A percentile compares a stretch with the other conserved stretches of the same genome.
These are phyloP conservation scores for Dendrothele bispora DNA, from an alignment of 768 basidiomycete genomes.

Conservation along the genomic window DNA sequence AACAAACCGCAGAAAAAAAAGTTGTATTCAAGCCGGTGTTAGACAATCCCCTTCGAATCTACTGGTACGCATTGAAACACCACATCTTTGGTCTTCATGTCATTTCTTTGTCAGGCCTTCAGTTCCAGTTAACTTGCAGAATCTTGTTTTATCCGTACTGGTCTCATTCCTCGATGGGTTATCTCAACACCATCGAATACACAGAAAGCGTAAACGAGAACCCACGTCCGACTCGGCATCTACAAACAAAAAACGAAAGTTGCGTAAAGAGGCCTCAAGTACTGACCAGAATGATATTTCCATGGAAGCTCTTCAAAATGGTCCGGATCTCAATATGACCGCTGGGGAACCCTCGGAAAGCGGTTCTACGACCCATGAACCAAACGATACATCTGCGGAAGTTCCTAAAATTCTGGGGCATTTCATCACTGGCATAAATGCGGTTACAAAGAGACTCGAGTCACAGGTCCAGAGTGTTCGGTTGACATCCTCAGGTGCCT, in stretches of 20 bases:
- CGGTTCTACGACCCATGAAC: too few species aligned
- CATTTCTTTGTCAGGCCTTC: conserved; percentile 49
- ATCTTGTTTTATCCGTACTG: conserved; percentile 51
- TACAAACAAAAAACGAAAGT: conserved; percentile 22
- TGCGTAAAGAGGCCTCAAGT: conserved; percentile 3
- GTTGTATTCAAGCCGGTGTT: conserved; percentile 68
- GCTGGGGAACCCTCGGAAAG: too few species aligned
- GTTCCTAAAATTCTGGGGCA: conserved; percentile 46
- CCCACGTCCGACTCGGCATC: conserved; percentile 9
- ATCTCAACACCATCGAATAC: conserved; percentile 38
- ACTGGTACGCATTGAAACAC: conserved; percentile 48
- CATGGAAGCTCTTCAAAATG: too few species aligned
- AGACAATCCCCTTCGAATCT: conserved; percentile 68
- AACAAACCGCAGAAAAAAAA: conserved; percentile 52
- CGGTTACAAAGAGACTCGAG: conserved; percentile 76
- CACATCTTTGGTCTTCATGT: neutral
- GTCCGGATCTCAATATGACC: too few species aligned
- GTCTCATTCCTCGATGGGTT: conserved; percentile 51
- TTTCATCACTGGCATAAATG: conserved; percentile 71
- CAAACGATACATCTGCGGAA: conserved; percentile 1
- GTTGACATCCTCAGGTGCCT: conserved; percentile 2
- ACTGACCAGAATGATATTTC: too few species aligned
- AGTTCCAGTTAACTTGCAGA: conserved; percentile 64
- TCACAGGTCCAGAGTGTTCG: conserved; percentile 34
- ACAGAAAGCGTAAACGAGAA: conserved; percentile 40